Evolutionary conservation across 2,329 filamentous ascomycete genomes (phyloP), one percentile per base, ranked within the genome.

Genomic region (Drechslerella coelobrocha): DNA sequence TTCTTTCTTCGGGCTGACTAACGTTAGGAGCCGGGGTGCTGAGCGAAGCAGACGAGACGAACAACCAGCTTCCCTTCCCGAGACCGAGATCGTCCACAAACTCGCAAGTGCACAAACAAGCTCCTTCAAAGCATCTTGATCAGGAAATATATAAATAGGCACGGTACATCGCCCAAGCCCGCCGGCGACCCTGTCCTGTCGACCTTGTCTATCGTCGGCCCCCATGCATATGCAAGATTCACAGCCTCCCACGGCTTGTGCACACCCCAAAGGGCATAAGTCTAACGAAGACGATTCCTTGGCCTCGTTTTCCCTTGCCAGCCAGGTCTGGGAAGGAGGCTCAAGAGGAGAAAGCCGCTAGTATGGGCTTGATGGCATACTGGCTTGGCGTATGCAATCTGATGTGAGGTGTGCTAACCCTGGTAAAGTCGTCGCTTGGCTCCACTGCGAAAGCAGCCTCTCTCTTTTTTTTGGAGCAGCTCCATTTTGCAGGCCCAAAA

Each of bases 221-320:
- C 8, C 23, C 37, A 21, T 59, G 54, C 54, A 59, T 29, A 56
- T 45, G 54, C 39, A 17, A 50, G 21, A 19, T 59, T 34, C 55
- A 60, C 55, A 60, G 55, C 55, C 55, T 60, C 55, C 17, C 26
- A 53, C 24, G 7, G 12, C 47, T 29, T 51, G 23, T 14, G 2
- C 17, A 26, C 2, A 14, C 24, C n/a, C 26, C 19, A 4, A 12
- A 14, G 3, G 19, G 52, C 14, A 14, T n/a, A n/a, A n/a, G n/a
- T n/a, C n/a, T n/a, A n/a, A n/a, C n/a, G n/a, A n/a, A n/a, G n/a
- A n/a, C n/a, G n/a, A n/a, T n/a, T n/a, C n/a, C n/a, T n/a, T n/a
- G n/a, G 17, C 5, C 41, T 23, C n/a, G 17, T 21, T 23, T 45
- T 21, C 10, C n/a, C n/a, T n/a, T n/a, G n/a, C n/a, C n/a, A n/a